Evolutionary conservation across 805 yeast species (phyloP), one percentile per base, ranked within the genome.

Genomic region (Saccharomycopsis malanga): DNA sequence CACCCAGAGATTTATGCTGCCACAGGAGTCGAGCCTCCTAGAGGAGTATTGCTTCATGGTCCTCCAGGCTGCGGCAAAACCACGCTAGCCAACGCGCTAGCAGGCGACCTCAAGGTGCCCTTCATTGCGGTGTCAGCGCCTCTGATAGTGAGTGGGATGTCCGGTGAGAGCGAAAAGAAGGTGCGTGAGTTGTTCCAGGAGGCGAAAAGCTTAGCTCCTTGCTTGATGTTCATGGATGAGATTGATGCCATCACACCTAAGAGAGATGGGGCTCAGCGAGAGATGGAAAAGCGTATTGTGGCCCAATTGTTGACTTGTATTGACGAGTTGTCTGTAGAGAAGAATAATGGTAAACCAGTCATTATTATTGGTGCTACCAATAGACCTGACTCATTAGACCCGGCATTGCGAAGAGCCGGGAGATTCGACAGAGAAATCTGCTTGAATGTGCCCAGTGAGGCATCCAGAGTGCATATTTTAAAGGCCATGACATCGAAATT

Each of bases 61-160:
- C 98, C 98, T 0, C 98, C 98, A 1, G 98, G 98, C 14, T 93
- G 98, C 70, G 98, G 98, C 62, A 93, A 93, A 59, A 93, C 98
- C 0, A 83, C 96, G 37, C 81, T 93, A 45, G 98, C 98, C 2
- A 88, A 88, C 63, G 96, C 98, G 0, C 68, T 93, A 20, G 98
- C 98, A 1, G 96, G 96, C 24, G 96, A 91, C 59, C 71, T 93
- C 27, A 84, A 87, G 56, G 96, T 93, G 0, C 96, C 98, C 0
- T 93, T 93, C 60, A 78, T 93, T 15, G 82, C 84, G 39, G 73
- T 93, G 1, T 84, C 95, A 23, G 98, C 98, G 0, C 98, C 98
- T 1, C 83, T 95, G 2, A 87, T 93, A 6, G 98, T 93, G 0
- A 86, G 96, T 52, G 98, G 98, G 4, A 93, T 93, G 98, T 87